A percentile compares a stretch with the other conserved stretches of the same genome.
Evolutionary conservation across 2,329 filamentous ascomycete genomes (phyloP).

Genomic region (Penicillium digitatum): DNA sequence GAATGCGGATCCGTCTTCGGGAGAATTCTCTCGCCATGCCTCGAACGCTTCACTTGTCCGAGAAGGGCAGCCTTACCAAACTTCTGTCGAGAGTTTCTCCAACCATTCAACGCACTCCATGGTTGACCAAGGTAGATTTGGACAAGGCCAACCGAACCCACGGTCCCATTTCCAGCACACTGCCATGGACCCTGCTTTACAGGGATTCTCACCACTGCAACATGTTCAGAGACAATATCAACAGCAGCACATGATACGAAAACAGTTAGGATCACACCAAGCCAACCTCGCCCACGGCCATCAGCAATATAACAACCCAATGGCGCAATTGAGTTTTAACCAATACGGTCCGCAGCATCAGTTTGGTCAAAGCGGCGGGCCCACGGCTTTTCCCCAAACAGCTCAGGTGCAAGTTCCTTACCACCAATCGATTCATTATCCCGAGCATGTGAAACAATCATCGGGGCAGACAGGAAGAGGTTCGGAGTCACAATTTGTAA

Average conservation of each 20-base stretch:
- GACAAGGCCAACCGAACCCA: constrained; percentile 1
- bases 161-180: constrained; percentile 13
- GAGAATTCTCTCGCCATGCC: not conserved
- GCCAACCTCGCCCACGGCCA: not conserved
- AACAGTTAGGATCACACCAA: constrained; percentile 2
- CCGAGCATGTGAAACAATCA: not conserved
- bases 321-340: constrained; percentile 6
- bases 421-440: not conserved
- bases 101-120: not conserved
- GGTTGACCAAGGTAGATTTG: not conserved
- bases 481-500: constrained; percentile 31
- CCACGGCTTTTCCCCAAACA: not conserved
- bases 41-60: not conserved
- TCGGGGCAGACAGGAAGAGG: not conserved
- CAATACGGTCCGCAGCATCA: constrained; percentile 15
- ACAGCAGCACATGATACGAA: constrained; percentile 10
- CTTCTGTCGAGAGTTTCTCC: not conserved
- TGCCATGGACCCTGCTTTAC: not conserved
- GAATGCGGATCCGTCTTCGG: not conserved
- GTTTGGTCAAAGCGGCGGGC: not conserved
- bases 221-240: constrained; percentile 12
- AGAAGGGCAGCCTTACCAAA: not conserved
- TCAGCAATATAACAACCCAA: constrained; percentile 14
- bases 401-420: not conserved
- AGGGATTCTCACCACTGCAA: constrained; percentile 11